Percentiles rank a stretch among this genome's conserved stretches.
phyloP scores from a whole-genome alignment of 768 basidiomycete genomes.

The Mycena chlorophos region DNA sequence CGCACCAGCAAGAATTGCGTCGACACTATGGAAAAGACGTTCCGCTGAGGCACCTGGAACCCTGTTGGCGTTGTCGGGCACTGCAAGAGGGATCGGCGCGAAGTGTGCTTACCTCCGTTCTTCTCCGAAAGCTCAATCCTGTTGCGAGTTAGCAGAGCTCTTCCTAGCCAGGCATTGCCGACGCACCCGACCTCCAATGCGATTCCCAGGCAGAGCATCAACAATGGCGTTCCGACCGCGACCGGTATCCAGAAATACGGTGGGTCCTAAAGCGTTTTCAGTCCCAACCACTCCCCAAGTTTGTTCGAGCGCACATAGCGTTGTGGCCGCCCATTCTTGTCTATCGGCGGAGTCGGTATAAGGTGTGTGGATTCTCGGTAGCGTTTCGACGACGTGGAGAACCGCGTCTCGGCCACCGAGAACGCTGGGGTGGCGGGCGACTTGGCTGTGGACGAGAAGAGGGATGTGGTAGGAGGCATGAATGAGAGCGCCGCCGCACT shows the following conservation, averaged over 20 bases:
- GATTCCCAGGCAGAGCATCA: constrained; percentile 49
- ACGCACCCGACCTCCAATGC: constrained; percentile 47
- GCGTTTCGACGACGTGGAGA: constrained; percentile 29
- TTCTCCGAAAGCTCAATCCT: constrained; percentile 37
- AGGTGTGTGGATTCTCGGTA: constrained; percentile 48
- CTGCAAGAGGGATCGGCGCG: neutral
- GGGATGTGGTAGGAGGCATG: constrained; percentile 5
- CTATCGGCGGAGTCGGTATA: constrained; percentile 46
- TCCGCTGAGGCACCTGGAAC: constrained; percentile 50
- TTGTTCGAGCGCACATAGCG: constrained; percentile 43
- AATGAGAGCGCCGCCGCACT: constrained; percentile 3
- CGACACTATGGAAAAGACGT: constrained; percentile 51
- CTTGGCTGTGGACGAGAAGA: constrained; percentile 6
- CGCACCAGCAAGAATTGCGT: constrained; percentile 46
- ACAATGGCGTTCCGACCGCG: constrained; percentile 38
- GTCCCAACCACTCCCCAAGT: neutral
- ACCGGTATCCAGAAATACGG: constrained; percentile 36
- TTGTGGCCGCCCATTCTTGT: constrained; percentile 33
- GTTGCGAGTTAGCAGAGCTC: neutral
- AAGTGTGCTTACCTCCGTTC: constrained; percentile 39
- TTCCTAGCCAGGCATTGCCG: neutral
- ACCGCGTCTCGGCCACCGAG: neutral
- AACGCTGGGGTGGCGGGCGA: constrained; percentile 8
- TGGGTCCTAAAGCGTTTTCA: constrained; percentile 32
- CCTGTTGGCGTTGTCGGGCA: constrained; percentile 38